Percentiles rank a stretch among this genome's conserved stretches.
Conservation (phyloP, 2,329 filamentous ascomycete species). For the Cladosporium phlei region DNA sequence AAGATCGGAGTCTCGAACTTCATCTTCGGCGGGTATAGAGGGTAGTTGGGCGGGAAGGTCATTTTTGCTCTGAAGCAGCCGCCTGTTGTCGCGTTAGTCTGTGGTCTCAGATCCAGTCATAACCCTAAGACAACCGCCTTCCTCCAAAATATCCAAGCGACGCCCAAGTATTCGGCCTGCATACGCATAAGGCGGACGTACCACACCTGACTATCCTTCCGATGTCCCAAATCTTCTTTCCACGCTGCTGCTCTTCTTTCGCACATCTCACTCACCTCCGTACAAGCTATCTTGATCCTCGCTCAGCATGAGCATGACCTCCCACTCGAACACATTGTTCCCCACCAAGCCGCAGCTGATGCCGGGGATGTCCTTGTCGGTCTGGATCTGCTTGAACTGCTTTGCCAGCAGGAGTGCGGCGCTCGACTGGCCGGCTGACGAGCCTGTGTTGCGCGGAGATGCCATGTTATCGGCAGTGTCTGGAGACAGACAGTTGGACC, state of each 20-base stretch:
- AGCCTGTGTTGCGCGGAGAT: background rate
- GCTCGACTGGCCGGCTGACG: slow-evolving; percentile 34
- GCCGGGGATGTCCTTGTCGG: slow-evolving; percentile 82
- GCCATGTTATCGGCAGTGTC: background rate
- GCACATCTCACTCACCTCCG: slow-evolving; percentile 60
- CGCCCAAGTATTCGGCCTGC: too few species aligned
- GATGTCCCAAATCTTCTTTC: background rate
- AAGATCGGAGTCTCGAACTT: slow-evolving; percentile 83
- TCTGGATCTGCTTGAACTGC: slow-evolving; percentile 93
- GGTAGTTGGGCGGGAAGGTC: slow-evolving; percentile 79
- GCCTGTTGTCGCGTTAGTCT: slow-evolving; percentile 49
- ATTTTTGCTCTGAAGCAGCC: slow-evolving; percentile 87
- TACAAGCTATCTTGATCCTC: slow-evolving; percentile 76
- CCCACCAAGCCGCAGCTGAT: slow-evolving; percentile 87
- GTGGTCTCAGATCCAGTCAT: background rate
- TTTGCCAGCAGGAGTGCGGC: slow-evolving; percentile 71
- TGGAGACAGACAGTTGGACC: too few species aligned
- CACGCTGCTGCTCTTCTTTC: background rate
- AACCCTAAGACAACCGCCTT: too few species aligned
- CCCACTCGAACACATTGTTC: slow-evolving; percentile 93
- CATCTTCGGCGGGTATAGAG: slow-evolving; percentile 80
- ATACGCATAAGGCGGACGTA: background rate
- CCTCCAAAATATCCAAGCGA: background rate
- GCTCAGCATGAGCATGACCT: slow-evolving; percentile 97
- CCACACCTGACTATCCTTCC: background rate